These are phyloP conservation scores for Tuber microsphaerosporum DNA, from an alignment of 495 filamentous ascomycete genomes.

Conservation along the genomic window DNA sequence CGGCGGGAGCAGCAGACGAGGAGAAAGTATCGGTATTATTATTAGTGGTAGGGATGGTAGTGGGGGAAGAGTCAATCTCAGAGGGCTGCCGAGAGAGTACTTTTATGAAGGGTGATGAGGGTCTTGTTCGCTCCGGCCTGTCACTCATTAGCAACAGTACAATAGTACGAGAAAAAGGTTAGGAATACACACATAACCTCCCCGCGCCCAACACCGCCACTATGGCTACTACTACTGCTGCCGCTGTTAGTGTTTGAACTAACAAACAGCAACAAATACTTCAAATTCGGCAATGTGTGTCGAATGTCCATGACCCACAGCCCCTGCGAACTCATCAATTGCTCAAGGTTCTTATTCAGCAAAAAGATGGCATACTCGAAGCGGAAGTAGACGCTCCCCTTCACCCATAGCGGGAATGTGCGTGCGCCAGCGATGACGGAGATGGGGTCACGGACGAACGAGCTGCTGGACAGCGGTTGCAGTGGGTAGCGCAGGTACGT, in stretches of 20 bases:
- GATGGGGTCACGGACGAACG: conserved; percentile 73
- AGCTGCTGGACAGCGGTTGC: conserved; percentile 60
- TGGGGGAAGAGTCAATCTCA: neutral
- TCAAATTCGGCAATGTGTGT: conserved; percentile 85
- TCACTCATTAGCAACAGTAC: neutral
- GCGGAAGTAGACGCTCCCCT: conserved; percentile 67
- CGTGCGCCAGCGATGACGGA: conserved; percentile 43
- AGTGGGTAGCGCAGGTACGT: conserved; percentile 75
- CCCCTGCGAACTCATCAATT: conserved; percentile 65
- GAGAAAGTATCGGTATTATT: neutral
- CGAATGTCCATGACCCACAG: conserved; percentile 75
- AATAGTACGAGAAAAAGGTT: neutral
- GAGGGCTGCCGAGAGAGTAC: conserved; percentile 18
- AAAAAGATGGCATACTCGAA: conserved; percentile 95
- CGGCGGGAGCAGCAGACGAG: neutral
- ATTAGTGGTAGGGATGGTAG: neutral
- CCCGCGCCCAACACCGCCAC: neutral
- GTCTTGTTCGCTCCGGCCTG: conserved; percentile 26
- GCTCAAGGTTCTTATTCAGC: conserved; percentile 87
- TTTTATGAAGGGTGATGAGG: conserved; percentile 33
- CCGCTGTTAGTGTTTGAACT: neutral
- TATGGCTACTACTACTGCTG: neutral
- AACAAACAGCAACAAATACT: conserved; percentile 55
- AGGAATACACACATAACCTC: neutral
- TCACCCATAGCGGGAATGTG: conserved; percentile 72